Base-by-base conservation (phyloP, 805 yeast genomes). In the Wickerhamomyces subpelliculosus region DNA sequence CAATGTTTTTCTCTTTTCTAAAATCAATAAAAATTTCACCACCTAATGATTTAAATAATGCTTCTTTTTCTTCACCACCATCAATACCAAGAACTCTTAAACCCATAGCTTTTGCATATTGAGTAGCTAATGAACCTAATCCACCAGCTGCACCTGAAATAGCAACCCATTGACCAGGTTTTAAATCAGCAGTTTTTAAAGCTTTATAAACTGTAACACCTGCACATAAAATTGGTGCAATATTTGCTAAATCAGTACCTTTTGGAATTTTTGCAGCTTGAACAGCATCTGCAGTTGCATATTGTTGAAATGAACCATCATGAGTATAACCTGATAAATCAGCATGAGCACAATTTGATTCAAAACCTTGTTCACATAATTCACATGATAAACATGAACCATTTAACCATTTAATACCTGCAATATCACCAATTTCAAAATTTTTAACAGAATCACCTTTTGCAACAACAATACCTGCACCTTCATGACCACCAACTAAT, bases 131-230 rank as follows among this genome's bases (percentile, higher is more conserved):
- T 40, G 86, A 71, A 43, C 89, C 89, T 53, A 81, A 74, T 47
- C 88, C 88, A 60, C 88, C 86, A 54, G 80, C 86, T 39, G 87
- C 87, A 62, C 89, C 89, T 42, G 84, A 75, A 50, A 81, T 65
- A 49, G 84, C 82, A 42, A 81, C 80, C 85, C 85, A 80, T 52
- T 82, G 73, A 50, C 88, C 88, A 42, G 87, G 75, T 42, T 49
- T 58, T 55, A 80, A 67, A 41, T 73, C 74, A 39, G 94, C 84
- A 32, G 85, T 81, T 72, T 84, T 84, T 59, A 85, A 69, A 32
- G 94, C 95, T 72, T 84, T 85, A 80, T 85, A 85, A 41, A 84
- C 94, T 29, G 95, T 85, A 62, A 85, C 78, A 64, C 95, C 95
- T 27, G 95, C 95, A 68, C 95, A 85, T 55, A 86, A 73, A 57